These are phyloP conservation scores for Fusarium coicis DNA, from an alignment of 2,329 filamentous ascomycete genomes.

Conservation along the genomic window DNA sequence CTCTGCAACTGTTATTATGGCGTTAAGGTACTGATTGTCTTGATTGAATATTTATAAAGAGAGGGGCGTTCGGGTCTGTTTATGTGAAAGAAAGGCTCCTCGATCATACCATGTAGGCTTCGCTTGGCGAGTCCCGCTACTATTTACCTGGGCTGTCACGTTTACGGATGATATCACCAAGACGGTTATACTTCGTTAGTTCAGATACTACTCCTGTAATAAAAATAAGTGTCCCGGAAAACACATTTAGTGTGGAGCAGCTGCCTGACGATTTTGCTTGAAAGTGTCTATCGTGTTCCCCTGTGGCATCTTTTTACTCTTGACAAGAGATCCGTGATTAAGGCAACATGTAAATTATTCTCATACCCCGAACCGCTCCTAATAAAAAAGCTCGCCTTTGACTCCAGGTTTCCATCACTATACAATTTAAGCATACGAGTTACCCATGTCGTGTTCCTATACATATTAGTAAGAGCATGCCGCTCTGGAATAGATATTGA, in stretches of 20 bases:
- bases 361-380: constrained; percentile 31
- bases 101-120: not conserved
- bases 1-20: constrained; percentile 26
- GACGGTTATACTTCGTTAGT: not conserved
- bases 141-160: not conserved
- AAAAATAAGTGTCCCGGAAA: not conserved
- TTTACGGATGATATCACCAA: constrained; percentile 4
- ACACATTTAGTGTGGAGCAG: not conserved
- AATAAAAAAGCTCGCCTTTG: constrained; percentile 37
- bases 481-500: constrained; percentile 2
- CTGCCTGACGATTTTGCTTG: not conserved
- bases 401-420: constrained; percentile 33
- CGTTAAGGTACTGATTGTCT: constrained; percentile 37
- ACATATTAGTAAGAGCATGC: constrained; percentile 20
- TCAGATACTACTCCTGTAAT: constrained; percentile 1
- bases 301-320: not conserved
- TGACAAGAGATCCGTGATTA: constrained; percentile 27
- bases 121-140: constrained; percentile 3
- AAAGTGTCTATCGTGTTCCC: not conserved
- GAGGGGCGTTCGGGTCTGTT: constrained; percentile 41
- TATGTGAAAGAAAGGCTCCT: constrained; percentile 15
- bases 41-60: constrained; percentile 28
- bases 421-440: constrained; percentile 61
- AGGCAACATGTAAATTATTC: constrained; percentile 22
- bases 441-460: constrained; percentile 75